Evolutionary conservation across 768 basidiomycete species (phyloP), one percentile per base, ranked within the genome.

Genomic region (Phaeotremella skinneri): DNA sequence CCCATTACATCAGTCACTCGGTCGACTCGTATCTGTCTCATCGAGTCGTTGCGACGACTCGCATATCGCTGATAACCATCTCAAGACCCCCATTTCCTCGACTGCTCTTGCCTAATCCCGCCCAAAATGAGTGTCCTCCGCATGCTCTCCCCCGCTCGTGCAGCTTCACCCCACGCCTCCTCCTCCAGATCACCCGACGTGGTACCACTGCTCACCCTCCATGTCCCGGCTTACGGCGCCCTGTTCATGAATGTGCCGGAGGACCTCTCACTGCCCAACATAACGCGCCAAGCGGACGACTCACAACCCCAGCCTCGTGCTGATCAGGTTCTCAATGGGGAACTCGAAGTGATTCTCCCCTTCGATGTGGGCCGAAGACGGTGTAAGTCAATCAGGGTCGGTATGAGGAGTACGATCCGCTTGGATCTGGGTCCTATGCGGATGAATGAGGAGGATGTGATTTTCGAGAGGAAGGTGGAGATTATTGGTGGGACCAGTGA

Each of bases 401-500:
- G 67, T 4, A n/a, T 63, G 13, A 52, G 58, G 43, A 63, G 55
- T 3, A 54, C n/a, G 17, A 45, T 21, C 17, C 25, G 39, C 21
- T 39, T 68, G 2, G 50, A 63, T 41, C 55, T 68, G 51, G 58
- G 61, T 20, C 51, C 48, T 3, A 64, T 54, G 5, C 56, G 63
- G 37, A 55, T 47, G 34, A 53, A 60, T 42, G 67, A 71, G 29
- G 68, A 70, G 48, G 62, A 68, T 49, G 50, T 55, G 16, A 62
- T 74, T 11, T 74, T 67, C 34, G 62, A 66, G 34, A 20, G 70
- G 30, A 66, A 58, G 29, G 63, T 64, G 2, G 70, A 69, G 43
- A 59, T 70, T 34, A 54, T 50, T 20, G 69, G 62, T 4, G 63
- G 58, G 17, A 62, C 41, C 21, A 42, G 53, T 30, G 68, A 66